These are phyloP conservation scores for Aurantiochytrium sp. DNA, from an alignment of 108 stramenopile genomes.

Conservation along the genomic window DNA sequence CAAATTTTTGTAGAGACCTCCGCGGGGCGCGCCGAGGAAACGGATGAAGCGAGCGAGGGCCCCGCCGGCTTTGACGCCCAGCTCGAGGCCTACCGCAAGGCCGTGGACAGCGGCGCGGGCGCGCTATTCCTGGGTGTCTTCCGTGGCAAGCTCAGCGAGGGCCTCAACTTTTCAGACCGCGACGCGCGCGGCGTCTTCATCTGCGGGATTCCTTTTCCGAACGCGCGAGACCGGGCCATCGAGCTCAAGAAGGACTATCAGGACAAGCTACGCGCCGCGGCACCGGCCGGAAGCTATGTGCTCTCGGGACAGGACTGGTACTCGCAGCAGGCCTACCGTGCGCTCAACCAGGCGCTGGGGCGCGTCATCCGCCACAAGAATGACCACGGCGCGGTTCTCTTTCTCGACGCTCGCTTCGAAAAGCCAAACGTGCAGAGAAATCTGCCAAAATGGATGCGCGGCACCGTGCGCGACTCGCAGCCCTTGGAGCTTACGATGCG, in stretches of 20 bases:
- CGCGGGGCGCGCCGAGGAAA: not conserved
- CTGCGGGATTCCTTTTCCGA: conserved; percentile 93
- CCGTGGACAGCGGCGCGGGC: conserved; percentile 58
- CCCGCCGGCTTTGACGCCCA: conserved; percentile 6
- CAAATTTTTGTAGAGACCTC: conserved; percentile 25
- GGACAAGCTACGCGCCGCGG: not conserved
- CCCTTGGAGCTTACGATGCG: not conserved
- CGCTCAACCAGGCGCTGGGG: conserved; percentile 80
- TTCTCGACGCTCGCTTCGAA: conserved; percentile 69
- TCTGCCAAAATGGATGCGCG: conserved; percentile 21
- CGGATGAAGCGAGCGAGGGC: not conserved
- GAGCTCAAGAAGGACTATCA: conserved; percentile 84
- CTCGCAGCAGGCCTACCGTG: conserved; percentile 79
- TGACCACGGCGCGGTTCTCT: conserved; percentile 77
- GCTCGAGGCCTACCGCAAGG: not conserved
- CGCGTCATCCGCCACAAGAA: conserved; percentile 77
- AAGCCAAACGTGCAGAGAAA: not conserved
- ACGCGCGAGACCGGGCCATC: conserved; percentile 84
- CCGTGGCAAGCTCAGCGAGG: conserved; percentile 78
- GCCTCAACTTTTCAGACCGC: conserved; percentile 80
- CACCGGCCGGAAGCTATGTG: not conserved
- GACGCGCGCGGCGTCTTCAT: conserved; percentile 86
- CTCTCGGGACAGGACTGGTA: conserved; percentile 78
- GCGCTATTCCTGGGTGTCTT: conserved; percentile 88
- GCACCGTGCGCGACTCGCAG: not conserved